Conservation (phyloP, 225 moss, liverwort and hornwort genomes). For the Straminergon stramineum region DNA sequence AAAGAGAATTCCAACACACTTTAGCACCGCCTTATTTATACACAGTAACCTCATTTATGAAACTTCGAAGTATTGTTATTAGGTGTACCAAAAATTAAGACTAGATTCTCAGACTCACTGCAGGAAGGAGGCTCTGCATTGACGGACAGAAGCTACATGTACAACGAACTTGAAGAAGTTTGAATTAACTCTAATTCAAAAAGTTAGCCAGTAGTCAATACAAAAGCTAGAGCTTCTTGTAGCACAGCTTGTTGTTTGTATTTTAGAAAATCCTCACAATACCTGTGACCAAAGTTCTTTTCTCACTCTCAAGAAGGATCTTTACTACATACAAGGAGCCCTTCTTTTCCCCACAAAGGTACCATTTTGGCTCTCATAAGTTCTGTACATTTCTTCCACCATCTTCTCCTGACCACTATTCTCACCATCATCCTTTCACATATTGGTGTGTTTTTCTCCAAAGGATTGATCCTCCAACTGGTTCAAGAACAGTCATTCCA, state of each 20-base stretch:
- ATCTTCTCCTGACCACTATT: background rate
- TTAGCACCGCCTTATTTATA: background rate
- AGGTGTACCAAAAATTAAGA: no score
- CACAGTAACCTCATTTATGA: background rate
- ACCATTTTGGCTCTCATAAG: background rate
- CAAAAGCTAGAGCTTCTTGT: background rate
- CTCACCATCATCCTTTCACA: background rate
- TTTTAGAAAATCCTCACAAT: background rate
- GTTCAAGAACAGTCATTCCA: background rate
- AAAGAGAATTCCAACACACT: background rate
- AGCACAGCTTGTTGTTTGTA: background rate
- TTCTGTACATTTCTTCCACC: background rate
- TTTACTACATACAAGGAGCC: background rate
- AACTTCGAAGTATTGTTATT: background rate
- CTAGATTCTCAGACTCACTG: background rate
- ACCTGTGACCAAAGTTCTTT: background rate
- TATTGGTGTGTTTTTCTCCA: no score
- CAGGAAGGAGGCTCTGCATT: background rate
- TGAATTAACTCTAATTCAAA: no score
- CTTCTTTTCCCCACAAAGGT: background rate
- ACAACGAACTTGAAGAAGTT: background rate
- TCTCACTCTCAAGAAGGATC: background rate
- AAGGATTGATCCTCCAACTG: background rate
- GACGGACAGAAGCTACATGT: background rate
- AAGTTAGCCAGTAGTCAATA: background rate